Evolutionary conservation across 306 rosid species (phyloP), one percentile per base, ranked within the genome.

Genomic region (Sophora flavescens): DNA sequence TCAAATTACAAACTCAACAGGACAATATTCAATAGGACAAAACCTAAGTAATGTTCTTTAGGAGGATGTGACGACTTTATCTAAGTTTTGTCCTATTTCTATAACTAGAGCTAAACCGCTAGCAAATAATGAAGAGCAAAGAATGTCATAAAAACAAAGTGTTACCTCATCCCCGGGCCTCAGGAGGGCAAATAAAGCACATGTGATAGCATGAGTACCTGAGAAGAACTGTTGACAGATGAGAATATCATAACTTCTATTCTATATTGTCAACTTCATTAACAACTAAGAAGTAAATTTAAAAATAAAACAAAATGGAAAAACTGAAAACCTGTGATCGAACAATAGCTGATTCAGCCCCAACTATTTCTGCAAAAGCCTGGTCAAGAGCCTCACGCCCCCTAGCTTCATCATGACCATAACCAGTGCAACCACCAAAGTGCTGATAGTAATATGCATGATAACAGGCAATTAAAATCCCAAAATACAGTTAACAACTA

Each of bases 371-470:
- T n/a, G 98, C 92, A 87, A 93, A 93, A 71, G 84, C 96, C 22
- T 82, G 93, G 80, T 93, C 98, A 79, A 93, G 97, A 39, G 97
- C 98, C 64, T 79, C 97, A 10, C 98, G 97, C 1, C 98, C 98
- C 76, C 98, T 97, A 45, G 94, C 94, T 86, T 93, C 98, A 76
- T 93, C 98, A 38, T 93, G 98, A 69, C 98, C 98, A 90, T 93
- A 93, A 70, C 98, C 98, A 50, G 98, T 93, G 82, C 86, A 78
- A 83, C 98, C 98, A 3, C 88, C 90, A 81, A 93, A 90, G 83
- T 93, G 97, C 98, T 93, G 85, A 79, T 83, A 65, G 44, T 54
- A 74, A 67, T 2, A 50, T 68, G 48, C 68, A 78, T 33, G 41
- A 74, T 14, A 77, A 28, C 26, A 66, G 45, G 58, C 71, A 71